Evolutionary conservation across 2,329 filamentous ascomycete genomes (phyloP), one percentile per base, ranked within the genome.

Genomic region (Shiraia bambusicola): DNA sequence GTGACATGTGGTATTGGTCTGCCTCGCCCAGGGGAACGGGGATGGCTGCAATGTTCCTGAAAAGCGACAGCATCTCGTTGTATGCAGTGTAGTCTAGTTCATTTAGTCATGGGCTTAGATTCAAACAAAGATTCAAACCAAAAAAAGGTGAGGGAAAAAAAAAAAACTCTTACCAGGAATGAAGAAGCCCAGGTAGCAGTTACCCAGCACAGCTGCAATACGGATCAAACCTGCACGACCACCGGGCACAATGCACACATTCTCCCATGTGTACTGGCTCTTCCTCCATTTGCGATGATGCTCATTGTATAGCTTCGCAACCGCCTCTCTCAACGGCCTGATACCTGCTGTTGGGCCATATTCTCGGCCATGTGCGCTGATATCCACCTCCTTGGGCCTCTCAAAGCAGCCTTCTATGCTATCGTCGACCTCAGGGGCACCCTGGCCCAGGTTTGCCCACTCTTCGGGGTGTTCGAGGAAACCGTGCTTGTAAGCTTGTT

Each of bases 401-500:
- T 85, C 78, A 67, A 96, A 96, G 72, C 87, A 93, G 43, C 91
- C 89, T 59, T 84, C 80, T 59, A 96, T 96, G 51, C 93, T 89
- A 54, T 94, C 88, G 58, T 95, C 92, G 48, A 94, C 92, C 69
- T 96, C 90, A 30, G 91, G 91, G 12, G 91, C 91, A 56, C 91
- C 91, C 73, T 96, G 92, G 24, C 92, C 92, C 38, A 97, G 76
- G 67, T 97, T 97, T 45, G 92, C 90, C 92, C 92, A 96, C 50
- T 77, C 72, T 2, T 86, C 79, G 9, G 89, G 91, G 54, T 91
- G 78, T 3, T 96, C 91, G 36, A 82, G 74, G 74, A 86, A 96
- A 58, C 92, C 92, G 72, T 92, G 87, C 71, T 96, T 90, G 66
- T 83, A 81, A 40, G 91, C 91, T 57, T 88, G 85, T 72, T 93